Percentiles rank a stretch among this genome's conserved stretches.
These are phyloP conservation scores for Tolypocladium ovalisporum DNA, from an alignment of 2,329 filamentous ascomycete species.

Conservation along the genomic window DNA sequence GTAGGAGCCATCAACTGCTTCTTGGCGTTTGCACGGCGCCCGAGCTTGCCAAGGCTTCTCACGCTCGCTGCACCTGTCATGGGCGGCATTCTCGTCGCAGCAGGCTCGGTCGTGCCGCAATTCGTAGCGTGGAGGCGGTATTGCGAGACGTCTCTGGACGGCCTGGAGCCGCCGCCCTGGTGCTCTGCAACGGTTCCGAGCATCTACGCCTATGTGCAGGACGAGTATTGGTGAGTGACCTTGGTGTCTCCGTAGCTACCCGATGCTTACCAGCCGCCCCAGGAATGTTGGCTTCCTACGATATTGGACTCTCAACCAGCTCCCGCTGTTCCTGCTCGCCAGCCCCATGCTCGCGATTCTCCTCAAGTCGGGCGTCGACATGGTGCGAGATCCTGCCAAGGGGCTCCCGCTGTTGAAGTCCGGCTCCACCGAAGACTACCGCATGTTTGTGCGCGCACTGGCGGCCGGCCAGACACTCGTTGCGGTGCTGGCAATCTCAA, in stretches of 20 bases:
- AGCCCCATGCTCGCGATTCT: conserved; percentile 60
- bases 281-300: conserved; percentile 82
- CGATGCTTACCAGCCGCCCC: background rate
- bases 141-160: conserved; percentile 32
- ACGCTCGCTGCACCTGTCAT: conserved; percentile 48
- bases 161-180: conserved; percentile 51
- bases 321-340: conserved; percentile 80
- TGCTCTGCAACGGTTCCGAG: conserved; percentile 65
- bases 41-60: conserved; percentile 29
- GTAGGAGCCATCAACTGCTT: conserved; percentile 40
- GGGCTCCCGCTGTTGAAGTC: conserved; percentile 1
- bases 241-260: background rate
- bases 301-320: conserved; percentile 82
- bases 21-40: conserved; percentile 11
- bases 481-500: conserved; percentile 60
- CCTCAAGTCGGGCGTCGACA: conserved; percentile 43
- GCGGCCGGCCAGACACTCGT: conserved; percentile 65
- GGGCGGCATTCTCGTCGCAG: conserved; percentile 56
- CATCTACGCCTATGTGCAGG: conserved; percentile 85
- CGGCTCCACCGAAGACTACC: conserved; percentile 6
- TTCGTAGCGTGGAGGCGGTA: conserved; percentile 61
- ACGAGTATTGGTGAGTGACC: conserved; percentile 68
- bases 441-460: conserved; percentile 39
- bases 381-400: conserved; percentile 14
- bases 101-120: conserved; percentile 64